phyloP scores from a whole-genome alignment of 2,329 filamentous ascomycete genomes.

The Macrophomina pseudophaseolina region DNA sequence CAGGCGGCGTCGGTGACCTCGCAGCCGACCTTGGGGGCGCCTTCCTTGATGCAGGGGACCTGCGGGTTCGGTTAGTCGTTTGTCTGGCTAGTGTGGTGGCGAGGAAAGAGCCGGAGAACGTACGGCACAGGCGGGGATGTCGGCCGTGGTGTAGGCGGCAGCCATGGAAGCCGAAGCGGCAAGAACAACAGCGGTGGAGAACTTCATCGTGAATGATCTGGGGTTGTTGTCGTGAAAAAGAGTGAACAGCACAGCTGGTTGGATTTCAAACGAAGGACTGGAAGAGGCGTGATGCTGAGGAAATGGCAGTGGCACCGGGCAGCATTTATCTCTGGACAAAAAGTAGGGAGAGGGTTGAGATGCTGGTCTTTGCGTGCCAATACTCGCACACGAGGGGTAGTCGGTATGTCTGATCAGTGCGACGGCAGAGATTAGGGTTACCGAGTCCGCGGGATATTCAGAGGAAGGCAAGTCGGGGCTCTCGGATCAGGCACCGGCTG shows the following conservation, averaged over 20 bases:
- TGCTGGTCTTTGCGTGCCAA: conserved; percentile 2
- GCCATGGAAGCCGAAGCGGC: conserved; percentile 24
- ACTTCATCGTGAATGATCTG: conserved; percentile 15
- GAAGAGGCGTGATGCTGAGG: background rate
- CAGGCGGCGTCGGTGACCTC: conserved; percentile 53
- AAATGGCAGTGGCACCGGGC: background rate
- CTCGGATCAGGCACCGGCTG: background rate
- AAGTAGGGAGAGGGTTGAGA: background rate
- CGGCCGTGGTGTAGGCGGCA: conserved; percentile 25
- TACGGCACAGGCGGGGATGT: conserved; percentile 43
- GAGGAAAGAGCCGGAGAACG: conserved; percentile 15
- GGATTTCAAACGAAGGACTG: conserved; percentile 9
- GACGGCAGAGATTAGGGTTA: conserved; percentile 15
- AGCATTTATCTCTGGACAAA: conserved; percentile 1
- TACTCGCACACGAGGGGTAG: conserved; percentile 8
- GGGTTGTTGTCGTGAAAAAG: background rate
- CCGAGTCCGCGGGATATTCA: conserved; percentile 4
- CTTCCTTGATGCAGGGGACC: conserved; percentile 54
- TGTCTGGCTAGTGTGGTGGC: too few species aligned
- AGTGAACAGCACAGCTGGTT: conserved; percentile 3
- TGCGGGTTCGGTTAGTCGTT: conserved; percentile 30
- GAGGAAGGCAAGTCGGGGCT: background rate
- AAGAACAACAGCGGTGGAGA: conserved; percentile 13
- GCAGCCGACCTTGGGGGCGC: conserved; percentile 56
- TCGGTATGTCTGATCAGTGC: background rate